Conservation (phyloP, 345 rosid species). For the Dipteronia sinensis region DNA sequence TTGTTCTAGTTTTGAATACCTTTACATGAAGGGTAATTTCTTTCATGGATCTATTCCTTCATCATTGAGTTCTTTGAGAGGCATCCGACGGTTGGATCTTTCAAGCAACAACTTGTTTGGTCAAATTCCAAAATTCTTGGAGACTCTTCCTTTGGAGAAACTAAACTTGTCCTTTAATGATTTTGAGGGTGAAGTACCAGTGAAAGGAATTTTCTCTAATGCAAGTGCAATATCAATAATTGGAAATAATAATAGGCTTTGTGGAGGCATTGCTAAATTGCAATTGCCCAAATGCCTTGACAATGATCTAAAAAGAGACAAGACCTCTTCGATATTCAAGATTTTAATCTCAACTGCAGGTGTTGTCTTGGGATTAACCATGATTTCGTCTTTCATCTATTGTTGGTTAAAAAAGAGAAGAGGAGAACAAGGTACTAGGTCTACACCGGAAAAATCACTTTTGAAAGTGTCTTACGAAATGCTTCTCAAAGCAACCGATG, state of each 20-base stretch:
- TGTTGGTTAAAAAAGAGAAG: not conserved
- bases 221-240: no score
- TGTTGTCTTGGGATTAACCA: not conserved
- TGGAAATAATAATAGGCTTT: not conserved
- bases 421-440: not conserved
- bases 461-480: not conserved
- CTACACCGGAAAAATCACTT: not conserved
- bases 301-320: not conserved
- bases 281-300: conserved; percentile 15
- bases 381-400: not conserved
- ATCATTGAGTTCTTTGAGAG: no score
- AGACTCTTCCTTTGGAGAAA: no score
- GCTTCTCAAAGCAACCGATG: conserved; percentile 13
- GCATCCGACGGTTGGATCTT: no score
- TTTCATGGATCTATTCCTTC: no score
- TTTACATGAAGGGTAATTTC: no score
- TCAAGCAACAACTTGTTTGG: no score
- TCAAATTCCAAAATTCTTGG: no score
- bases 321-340: not conserved
- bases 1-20: no score
- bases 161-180: no score
- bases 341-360: not conserved
- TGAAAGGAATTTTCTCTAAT: no score
- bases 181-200: no score
- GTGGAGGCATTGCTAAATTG: conserved; percentile 26